These are phyloP conservation scores for Microstroma glucosiphilum DNA, from an alignment of 1,284 basidiomycete species.

Conservation along the genomic window DNA sequence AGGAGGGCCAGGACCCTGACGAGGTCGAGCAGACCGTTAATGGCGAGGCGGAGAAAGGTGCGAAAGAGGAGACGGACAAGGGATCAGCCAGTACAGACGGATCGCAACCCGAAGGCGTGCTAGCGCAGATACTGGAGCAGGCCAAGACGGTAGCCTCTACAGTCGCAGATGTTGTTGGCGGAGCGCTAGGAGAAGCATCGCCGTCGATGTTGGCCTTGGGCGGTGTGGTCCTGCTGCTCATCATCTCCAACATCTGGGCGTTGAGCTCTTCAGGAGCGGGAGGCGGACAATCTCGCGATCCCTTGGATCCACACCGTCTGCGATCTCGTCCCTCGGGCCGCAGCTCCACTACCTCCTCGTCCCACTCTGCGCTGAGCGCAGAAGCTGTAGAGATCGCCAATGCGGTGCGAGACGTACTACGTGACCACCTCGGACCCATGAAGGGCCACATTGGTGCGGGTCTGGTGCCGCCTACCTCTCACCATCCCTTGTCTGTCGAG, in stretches of 20 bases:
- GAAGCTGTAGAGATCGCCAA: conserved; percentile 9
- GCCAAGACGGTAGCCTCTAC: no score
- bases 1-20: conserved; percentile 63
- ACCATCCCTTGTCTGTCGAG: no score
- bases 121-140: no score
- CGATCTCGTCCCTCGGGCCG: not conserved
- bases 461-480: no score
- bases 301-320: conserved; percentile 13
- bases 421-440: conserved; percentile 12
- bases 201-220: conserved; percentile 33
- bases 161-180: conserved; percentile 1
- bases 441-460: no score
- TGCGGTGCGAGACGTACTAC: conserved; percentile 15
- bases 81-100: no score
- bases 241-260: conserved; percentile 51
- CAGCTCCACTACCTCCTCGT: not conserved
- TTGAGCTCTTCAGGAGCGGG: conserved; percentile 13
- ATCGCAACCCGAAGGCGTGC: no score
- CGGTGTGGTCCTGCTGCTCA: conserved; percentile 42
- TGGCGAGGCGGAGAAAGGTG: conserved; percentile 10
- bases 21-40: conserved; percentile 29
- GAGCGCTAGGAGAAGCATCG: conserved; percentile 2
- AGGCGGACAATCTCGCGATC: conserved; percentile 3
- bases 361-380: conserved; percentile 4
- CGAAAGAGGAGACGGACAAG: conserved; percentile 7